A percentile compares a stretch with the other conserved stretches of the same genome.
These are phyloP conservation scores for Wallacemonas sp. DNA, from an alignment of 208 protist genomes.

Conservation along the genomic window DNA sequence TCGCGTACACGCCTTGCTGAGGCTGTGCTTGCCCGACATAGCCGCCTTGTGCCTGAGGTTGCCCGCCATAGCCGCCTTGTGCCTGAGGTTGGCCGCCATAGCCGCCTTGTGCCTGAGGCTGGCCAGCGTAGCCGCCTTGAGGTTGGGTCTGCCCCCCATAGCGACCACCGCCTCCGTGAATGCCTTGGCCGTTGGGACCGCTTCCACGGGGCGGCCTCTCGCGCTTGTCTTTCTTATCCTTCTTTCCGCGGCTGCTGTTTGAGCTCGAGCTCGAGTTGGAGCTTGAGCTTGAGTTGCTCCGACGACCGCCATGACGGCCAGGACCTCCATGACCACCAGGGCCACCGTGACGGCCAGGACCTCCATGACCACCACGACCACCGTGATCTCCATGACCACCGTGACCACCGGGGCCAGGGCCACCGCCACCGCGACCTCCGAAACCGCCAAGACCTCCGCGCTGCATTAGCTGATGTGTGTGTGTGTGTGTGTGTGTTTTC, in stretches of 20 bases:
- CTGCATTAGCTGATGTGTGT: not conserved
- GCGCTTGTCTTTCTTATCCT: not conserved
- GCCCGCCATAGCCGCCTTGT: not conserved
- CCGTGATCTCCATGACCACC: not conserved
- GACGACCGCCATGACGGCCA: not conserved
- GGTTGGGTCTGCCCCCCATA: not conserved
- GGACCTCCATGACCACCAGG: not conserved
- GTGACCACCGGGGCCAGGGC: not conserved
- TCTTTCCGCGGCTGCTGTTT: not conserved
- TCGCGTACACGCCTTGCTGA: not conserved
- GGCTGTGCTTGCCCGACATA: not conserved
- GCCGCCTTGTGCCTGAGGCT: not conserved
- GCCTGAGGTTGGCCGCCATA: not conserved
- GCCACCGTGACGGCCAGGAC: not conserved
- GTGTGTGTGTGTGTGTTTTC: not conserved
- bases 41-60: not conserved
- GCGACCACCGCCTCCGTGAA: not conserved
- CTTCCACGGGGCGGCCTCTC: not conserved
- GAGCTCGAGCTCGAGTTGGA: slow-evolving; percentile 2
- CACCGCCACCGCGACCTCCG: not conserved
- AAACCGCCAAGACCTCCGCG: not conserved
- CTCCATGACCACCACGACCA: not conserved
- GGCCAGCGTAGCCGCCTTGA: not conserved
- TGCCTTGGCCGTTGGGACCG: no score
- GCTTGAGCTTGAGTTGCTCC: not conserved